phyloP scores from a whole-genome alignment of 1,284 basidiomycete genomes.

The Exobasidium cylindrosporum region DNA sequence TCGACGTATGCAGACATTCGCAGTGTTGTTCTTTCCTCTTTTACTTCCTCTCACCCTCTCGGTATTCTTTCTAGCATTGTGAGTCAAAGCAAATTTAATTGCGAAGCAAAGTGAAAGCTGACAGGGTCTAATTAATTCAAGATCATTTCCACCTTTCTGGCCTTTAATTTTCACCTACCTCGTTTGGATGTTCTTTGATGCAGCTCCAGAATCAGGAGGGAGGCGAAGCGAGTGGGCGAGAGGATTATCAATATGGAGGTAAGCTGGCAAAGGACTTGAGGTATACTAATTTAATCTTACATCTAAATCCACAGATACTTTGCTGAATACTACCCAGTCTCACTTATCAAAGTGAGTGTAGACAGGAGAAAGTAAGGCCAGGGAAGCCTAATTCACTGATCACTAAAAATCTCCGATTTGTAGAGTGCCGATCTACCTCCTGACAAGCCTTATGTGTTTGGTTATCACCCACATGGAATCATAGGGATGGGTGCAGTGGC shows the following conservation, averaged over 20 bases:
- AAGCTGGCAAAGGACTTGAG: too few relatives aligned
- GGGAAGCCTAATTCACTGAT: too few relatives aligned
- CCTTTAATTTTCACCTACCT: constrained; percentile 77
- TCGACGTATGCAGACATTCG: constrained; percentile 51
- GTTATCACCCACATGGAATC: constrained; percentile 52
- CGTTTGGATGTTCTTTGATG: constrained; percentile 71
- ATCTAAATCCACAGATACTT: constrained; percentile 69
- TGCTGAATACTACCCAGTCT: constrained; percentile 84
- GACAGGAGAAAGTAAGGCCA: neutral
- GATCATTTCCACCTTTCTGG: constrained; percentile 82
- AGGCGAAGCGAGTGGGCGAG: constrained; percentile 76
- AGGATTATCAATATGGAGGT: constrained; percentile 67
- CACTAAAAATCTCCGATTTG: neutral
- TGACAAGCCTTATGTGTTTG: constrained; percentile 90
- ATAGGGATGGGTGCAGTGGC: constrained; percentile 72
- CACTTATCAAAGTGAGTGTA: constrained; percentile 44
- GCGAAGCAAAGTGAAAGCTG: neutral
- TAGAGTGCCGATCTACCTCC: constrained; percentile 72
- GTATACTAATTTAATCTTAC: too few relatives aligned
- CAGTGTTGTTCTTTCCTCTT: constrained; percentile 80
- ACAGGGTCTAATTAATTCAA: neutral
- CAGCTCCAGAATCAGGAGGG: constrained; percentile 78
- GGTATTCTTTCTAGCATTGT: constrained; percentile 71
- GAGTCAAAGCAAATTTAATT: constrained; percentile 63
- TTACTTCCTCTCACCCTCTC: constrained; percentile 70